Evolutionary conservation across 305 asterid genomes (phyloP).

Genomic region (Fraxinus velutina): DNA sequence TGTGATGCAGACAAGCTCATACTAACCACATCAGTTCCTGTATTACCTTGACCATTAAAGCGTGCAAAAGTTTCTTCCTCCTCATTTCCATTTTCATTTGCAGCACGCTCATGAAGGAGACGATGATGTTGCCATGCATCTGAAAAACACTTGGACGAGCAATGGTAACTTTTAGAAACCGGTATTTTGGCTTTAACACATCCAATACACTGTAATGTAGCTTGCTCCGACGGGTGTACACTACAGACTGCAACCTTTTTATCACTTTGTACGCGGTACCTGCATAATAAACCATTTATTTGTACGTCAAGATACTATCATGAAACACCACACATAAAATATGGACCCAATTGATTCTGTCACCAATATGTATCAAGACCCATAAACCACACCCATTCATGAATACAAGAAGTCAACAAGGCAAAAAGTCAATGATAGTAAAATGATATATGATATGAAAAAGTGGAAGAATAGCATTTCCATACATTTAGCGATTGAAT

Average conservation of each 20-base stretch:
- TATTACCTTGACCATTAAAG: slow-evolving; percentile 60
- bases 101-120: slow-evolving; percentile 86
- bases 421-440: not conserved
- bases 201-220: slow-evolving; percentile 85
- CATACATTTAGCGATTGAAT: not conserved
- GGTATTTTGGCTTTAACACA: slow-evolving; percentile 88
- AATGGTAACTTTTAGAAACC: slow-evolving; percentile 78
- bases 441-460: not conserved
- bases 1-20: slow-evolving; percentile 43
- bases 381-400: not conserved
- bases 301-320: not conserved
- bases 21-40: slow-evolving; percentile 46
- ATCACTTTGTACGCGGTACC: slow-evolving; percentile 97
- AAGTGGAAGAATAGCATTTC: not conserved
- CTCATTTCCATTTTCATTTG: slow-evolving; percentile 77
- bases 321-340: not conserved
- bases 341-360: not conserved
- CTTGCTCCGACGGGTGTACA: slow-evolving; percentile 91
- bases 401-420: not conserved
- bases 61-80: slow-evolving; percentile 86
- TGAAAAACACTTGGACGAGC: slow-evolving; percentile 79
- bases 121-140: slow-evolving; percentile 99
- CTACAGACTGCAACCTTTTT: slow-evolving; percentile 81
- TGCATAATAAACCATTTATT: slow-evolving; percentile 31
- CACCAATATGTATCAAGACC: not conserved